Conservation (phyloP, 257 asterid species). For the Avicennia marina region DNA sequence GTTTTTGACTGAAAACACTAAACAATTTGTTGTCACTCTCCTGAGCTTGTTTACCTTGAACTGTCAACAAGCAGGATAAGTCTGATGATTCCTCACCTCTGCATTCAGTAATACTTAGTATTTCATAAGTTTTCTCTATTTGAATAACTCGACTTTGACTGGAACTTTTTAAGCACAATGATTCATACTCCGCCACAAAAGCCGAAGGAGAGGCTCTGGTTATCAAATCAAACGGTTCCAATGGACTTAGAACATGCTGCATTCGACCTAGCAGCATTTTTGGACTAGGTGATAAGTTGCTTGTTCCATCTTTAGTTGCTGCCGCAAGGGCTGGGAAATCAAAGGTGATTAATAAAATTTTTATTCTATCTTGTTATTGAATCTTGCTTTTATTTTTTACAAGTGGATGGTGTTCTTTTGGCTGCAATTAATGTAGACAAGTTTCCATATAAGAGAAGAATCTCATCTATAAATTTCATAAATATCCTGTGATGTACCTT, state of each 20-base stretch:
- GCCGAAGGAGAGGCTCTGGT: constrained; percentile 93
- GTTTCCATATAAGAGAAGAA: too few species aligned
- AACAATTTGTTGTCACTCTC: too few species aligned
- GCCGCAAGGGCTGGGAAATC: constrained; percentile 98
- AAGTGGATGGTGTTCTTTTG: constrained; percentile 1
- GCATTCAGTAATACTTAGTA: constrained; percentile 13
- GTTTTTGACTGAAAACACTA: too few species aligned
- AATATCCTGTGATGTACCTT: too few species aligned
- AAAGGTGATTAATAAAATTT: constrained; percentile 44
- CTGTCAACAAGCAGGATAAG: constrained; percentile 2
- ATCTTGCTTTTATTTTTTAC: not conserved
- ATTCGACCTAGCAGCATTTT: constrained; percentile 96
- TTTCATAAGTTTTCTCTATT: too few species aligned
- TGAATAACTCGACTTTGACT: too few species aligned
- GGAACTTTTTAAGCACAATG: constrained; percentile 72
- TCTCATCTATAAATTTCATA: too few species aligned
- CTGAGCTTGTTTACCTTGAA: not conserved
- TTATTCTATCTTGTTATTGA: constrained; percentile 1
- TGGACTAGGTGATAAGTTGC: constrained; percentile 97
- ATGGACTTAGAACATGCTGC: constrained; percentile 88
- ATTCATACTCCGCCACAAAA: constrained; percentile 93
- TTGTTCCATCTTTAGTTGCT: constrained; percentile 85
- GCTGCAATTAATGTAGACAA: not conserved
- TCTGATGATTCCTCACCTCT: not conserved
- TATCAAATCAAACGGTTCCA: constrained; percentile 61